phyloP scores from a whole-genome alignment of 305 asterid genomes.

The Lippia alba region DNA sequence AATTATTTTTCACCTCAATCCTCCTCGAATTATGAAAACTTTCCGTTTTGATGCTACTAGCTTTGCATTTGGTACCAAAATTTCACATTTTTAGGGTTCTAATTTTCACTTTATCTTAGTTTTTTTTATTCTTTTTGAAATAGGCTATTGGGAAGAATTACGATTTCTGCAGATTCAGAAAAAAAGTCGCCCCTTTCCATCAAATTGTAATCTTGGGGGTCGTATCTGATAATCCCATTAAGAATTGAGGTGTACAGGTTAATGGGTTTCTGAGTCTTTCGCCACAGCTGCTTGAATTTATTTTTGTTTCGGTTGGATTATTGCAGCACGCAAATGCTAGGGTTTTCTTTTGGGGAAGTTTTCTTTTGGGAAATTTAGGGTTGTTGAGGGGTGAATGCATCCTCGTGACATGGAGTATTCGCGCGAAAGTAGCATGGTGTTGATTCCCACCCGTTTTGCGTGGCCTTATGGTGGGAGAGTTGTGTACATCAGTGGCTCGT shows the following conservation, averaged over 20 bases:
- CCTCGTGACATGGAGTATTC: slow-evolving; percentile 69
- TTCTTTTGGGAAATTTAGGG: slow-evolving; percentile 34
- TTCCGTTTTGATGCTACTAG: slow-evolving; percentile 35
- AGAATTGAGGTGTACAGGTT: slow-evolving; percentile 30
- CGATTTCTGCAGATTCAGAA: slow-evolving; percentile 36
- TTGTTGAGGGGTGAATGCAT: slow-evolving; percentile 51
- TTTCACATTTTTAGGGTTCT: slow-evolving; percentile 18
- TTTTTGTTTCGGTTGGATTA: slow-evolving; percentile 17
- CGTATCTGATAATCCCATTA: slow-evolving; percentile 16
- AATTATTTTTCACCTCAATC: slow-evolving; percentile 14
- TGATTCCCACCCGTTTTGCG: slow-evolving; percentile 79
- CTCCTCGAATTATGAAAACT: slow-evolving; percentile 27
- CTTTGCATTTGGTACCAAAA: slow-evolving; percentile 24
- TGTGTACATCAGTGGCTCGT: slow-evolving; percentile 84
- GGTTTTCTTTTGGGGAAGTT: slow-evolving; percentile 28
- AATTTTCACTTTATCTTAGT: slow-evolving; percentile 2
- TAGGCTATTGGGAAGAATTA: slow-evolving; percentile 19
- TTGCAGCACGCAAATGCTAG: slow-evolving; percentile 40
- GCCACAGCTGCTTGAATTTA: slow-evolving; percentile 34
- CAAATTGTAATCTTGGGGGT: slow-evolving; percentile 34
- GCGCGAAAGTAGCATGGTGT: slow-evolving; percentile 61
- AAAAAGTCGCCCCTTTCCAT: slow-evolving; percentile 14
- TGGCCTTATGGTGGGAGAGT: slow-evolving; percentile 97
- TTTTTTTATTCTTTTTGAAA: not conserved
- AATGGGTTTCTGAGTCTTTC: slow-evolving; percentile 32